phyloP scores from a whole-genome alignment of 352 stramenopile species.

The Phytophthora quininea region DNA sequence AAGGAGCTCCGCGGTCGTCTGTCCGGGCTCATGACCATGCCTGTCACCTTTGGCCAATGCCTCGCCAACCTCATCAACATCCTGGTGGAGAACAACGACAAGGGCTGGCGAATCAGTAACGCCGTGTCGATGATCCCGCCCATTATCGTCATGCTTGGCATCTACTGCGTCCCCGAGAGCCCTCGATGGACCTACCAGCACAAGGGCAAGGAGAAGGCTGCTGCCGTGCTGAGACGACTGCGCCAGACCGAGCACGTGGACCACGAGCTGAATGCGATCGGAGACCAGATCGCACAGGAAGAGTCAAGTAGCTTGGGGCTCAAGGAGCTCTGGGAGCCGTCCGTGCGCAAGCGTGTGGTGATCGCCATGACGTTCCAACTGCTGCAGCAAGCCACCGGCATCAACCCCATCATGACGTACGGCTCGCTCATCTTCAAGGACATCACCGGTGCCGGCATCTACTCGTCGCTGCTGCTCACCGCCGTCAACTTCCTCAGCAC shows the following conservation, averaged over 20 bases:
- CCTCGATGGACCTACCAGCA: slow-evolving; percentile 41
- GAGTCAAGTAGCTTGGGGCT: too few species aligned
- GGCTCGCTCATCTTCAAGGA: slow-evolving; percentile 42
- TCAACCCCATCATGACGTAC: slow-evolving; percentile 43
- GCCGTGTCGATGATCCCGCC: slow-evolving; percentile 30
- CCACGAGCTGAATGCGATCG: too few species aligned
- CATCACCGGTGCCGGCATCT: slow-evolving; percentile 4
- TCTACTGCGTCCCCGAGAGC: slow-evolving; percentile 41
- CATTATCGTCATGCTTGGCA: slow-evolving; percentile 37
- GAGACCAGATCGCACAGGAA: too few species aligned
- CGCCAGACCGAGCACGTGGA: too few species aligned
- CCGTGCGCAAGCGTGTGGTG: too few species aligned
- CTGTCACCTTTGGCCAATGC: slow-evolving; percentile 31
- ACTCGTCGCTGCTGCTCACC: too few species aligned
- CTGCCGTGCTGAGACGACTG: too few species aligned
- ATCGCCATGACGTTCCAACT: too few species aligned
- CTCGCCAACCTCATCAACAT: slow-evolving; percentile 34
- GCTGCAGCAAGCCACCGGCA: slow-evolving; percentile 27
- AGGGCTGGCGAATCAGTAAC: background rate
- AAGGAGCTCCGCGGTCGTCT: slow-evolving; percentile 17
- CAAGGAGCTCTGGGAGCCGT: too few species aligned
- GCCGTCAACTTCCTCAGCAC: too few species aligned
- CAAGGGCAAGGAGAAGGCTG: slow-evolving; percentile 18
- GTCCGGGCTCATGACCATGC: slow-evolving; percentile 12
- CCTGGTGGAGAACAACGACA: slow-evolving; percentile 23